phyloP scores from a whole-genome alignment of 2,329 filamentous ascomycete genomes.

The Alternaria infectoria region DNA sequence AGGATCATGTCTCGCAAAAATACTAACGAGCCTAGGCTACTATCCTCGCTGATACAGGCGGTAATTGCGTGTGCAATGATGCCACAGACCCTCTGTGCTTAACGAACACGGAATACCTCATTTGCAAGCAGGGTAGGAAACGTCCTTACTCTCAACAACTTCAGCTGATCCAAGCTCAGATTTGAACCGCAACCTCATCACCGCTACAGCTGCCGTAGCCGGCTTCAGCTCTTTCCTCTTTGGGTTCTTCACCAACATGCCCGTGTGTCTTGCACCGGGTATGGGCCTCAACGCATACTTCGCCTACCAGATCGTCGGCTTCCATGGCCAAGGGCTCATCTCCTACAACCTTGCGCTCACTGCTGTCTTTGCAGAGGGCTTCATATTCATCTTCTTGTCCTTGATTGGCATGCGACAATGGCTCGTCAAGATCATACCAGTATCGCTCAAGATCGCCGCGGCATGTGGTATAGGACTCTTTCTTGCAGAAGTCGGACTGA shows the following conservation, averaged over 20 bases:
- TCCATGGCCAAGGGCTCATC: slow-evolving; percentile 73
- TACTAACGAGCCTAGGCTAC: slow-evolving; percentile 37
- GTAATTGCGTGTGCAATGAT: slow-evolving; percentile 72
- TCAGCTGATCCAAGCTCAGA: slow-evolving; percentile 31
- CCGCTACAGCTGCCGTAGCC: slow-evolving; percentile 81
- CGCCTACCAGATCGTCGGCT: slow-evolving; percentile 80
- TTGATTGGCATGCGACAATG: slow-evolving; percentile 84
- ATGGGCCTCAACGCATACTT: slow-evolving; percentile 81
- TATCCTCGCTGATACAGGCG: slow-evolving; percentile 65
- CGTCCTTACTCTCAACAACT: not conserved
- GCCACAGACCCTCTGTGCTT: slow-evolving; percentile 60
- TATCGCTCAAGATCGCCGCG: slow-evolving; percentile 84
- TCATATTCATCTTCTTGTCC: slow-evolving; percentile 81
- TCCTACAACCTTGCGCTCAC: slow-evolving; percentile 79
- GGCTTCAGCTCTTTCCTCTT: slow-evolving; percentile 79
- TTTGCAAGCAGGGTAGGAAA: slow-evolving; percentile 57
- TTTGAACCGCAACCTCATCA: slow-evolving; percentile 79
- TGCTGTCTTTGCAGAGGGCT: slow-evolving; percentile 86
- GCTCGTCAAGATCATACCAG: slow-evolving; percentile 81
- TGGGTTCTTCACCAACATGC: slow-evolving; percentile 80
- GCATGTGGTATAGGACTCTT: slow-evolving; percentile 87
- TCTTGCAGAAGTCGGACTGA: slow-evolving; percentile 75
- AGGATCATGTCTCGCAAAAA: not conserved
- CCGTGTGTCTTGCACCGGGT: slow-evolving; percentile 48
- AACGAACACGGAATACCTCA: slow-evolving; percentile 62